Conservation (phyloP, 768 basidiomycete genomes). For the Trametes cingulata region DNA sequence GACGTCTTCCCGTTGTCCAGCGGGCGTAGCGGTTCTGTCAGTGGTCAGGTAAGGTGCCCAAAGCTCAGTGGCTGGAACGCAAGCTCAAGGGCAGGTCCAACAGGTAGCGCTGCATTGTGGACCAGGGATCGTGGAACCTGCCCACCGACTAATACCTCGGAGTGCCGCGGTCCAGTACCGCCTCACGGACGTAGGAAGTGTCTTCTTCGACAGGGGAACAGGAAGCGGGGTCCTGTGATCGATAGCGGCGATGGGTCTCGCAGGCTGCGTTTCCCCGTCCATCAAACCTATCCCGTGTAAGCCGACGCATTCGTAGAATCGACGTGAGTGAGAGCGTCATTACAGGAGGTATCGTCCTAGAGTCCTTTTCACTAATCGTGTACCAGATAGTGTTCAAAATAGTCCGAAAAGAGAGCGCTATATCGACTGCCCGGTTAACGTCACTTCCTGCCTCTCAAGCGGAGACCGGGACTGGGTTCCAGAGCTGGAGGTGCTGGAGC, state of each 20-base stretch:
- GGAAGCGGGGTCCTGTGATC: constrained; percentile 59
- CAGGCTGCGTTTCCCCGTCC: too few relatives aligned
- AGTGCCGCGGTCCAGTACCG: constrained; percentile 67
- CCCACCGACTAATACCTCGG: constrained; percentile 47
- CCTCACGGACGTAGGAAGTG: constrained; percentile 61
- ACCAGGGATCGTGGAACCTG: constrained; percentile 36
- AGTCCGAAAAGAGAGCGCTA: too few relatives aligned
- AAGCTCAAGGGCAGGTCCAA: not conserved
- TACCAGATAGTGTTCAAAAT: too few relatives aligned
- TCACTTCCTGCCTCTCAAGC: not conserved
- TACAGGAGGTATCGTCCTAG: too few relatives aligned
- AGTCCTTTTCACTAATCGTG: too few relatives aligned
- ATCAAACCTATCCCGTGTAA: too few relatives aligned
- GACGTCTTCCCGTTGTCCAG: constrained; percentile 73
- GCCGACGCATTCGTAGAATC: too few relatives aligned
- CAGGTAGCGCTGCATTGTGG: constrained; percentile 68
- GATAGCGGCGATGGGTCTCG: too few relatives aligned
- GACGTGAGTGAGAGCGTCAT: too few relatives aligned
- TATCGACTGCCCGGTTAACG: not conserved
- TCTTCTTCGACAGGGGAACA: constrained; percentile 76
- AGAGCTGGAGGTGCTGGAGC: constrained; percentile 5
- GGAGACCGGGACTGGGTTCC: constrained; percentile 5
- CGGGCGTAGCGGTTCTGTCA: constrained; percentile 75
- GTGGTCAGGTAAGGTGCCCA: constrained; percentile 59
- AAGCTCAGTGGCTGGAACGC: not conserved